phyloP scores from a whole-genome alignment of 257 asterid species.

The Solanum pinnatisectum region DNA sequence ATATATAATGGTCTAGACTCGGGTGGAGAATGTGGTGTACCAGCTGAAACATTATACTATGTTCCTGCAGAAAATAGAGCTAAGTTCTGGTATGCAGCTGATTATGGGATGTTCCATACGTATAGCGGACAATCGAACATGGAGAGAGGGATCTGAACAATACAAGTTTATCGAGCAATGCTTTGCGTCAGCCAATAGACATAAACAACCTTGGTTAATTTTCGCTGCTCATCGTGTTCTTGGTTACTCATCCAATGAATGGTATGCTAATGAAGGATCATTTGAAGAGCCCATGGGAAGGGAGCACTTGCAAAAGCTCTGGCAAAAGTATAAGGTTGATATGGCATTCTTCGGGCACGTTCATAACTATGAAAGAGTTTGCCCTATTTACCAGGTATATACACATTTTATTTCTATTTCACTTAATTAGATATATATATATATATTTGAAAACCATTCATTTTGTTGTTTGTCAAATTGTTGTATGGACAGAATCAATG shows the following conservation, averaged over 20 bases:
- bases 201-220: slow-evolving; percentile 32
- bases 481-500: slow-evolving; percentile 35
- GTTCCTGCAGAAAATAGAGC: slow-evolving; percentile 40
- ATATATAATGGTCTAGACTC: slow-evolving; percentile 25
- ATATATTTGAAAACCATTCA: not conserved
- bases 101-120: slow-evolving; percentile 38
- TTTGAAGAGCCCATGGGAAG: slow-evolving; percentile 3
- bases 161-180: slow-evolving; percentile 26
- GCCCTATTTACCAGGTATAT: not conserved
- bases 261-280: slow-evolving; percentile 5
- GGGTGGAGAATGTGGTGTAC: slow-evolving; percentile 51
- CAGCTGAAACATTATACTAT: slow-evolving; percentile 35
- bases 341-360: not conserved
- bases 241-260: slow-evolving; percentile 24
- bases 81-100: slow-evolving; percentile 40
- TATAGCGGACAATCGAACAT: slow-evolving; percentile 30
- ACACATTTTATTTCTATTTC: too few species aligned
- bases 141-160: slow-evolving; percentile 40
- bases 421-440: not conserved
- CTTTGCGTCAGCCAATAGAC: slow-evolving; percentile 28
- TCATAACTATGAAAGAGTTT: slow-evolving; percentile 1
- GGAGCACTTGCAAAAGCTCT: not conserved
- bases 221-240: slow-evolving; percentile 10
- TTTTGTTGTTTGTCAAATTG: not conserved
- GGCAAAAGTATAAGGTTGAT: slow-evolving; percentile 1